Conservation (phyloP, 352 stramenopile species). For the Globisporangium emineosum region DNA sequence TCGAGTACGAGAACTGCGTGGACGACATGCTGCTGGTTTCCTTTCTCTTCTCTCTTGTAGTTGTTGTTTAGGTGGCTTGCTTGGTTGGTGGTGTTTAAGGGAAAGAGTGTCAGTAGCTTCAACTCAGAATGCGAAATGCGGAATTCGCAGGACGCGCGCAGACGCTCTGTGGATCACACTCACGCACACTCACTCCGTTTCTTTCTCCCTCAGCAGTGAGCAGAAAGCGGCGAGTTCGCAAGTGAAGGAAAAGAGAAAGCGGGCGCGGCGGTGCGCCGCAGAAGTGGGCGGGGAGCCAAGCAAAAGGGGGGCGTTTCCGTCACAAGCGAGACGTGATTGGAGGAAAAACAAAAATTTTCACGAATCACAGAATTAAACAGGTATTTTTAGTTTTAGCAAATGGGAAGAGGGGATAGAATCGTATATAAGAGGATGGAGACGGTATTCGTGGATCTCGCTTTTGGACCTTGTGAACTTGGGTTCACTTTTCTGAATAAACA, state of each 20-base stretch:
- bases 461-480: no score
- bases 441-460: not conserved
- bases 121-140: not conserved
- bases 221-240: slow-evolving; percentile 69
- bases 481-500: no score
- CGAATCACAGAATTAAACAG: slow-evolving; percentile 17
- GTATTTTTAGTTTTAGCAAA: not conserved
- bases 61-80: not conserved
- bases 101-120: not conserved
- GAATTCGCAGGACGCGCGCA: not conserved
- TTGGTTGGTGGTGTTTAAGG: no score
- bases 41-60: not conserved
- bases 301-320: slow-evolving; percentile 15
- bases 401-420: not conserved
- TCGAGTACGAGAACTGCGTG: slow-evolving; percentile 95
- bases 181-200: not conserved
- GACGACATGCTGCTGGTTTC: slow-evolving; percentile 53
- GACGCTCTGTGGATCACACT: slow-evolving; percentile 5
- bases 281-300: slow-evolving; percentile 7
- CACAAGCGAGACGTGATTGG: not conserved
- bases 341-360: slow-evolving; percentile 13
- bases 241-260: slow-evolving; percentile 33
- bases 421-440: not conserved
- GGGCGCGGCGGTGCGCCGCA: not conserved
- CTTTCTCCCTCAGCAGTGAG: slow-evolving; percentile 26